Evolutionary conservation across 345 rosid species (phyloP), one percentile per base, ranked within the genome.

Genomic region (Nephelium lappaceum): DNA sequence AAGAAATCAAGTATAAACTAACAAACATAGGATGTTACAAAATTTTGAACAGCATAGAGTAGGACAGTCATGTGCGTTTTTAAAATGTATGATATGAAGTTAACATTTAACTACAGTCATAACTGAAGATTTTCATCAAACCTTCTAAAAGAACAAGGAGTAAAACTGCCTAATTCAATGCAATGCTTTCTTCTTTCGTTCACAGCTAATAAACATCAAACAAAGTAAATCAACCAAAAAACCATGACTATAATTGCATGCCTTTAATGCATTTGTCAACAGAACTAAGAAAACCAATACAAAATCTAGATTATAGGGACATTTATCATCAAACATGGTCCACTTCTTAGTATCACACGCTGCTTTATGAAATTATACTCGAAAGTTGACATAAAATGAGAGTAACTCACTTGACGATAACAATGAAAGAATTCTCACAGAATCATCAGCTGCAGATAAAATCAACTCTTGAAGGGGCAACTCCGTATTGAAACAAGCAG

Each of bases 391-490:
- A 78, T 76, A 55, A 76, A 73, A 53, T 8, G 62, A 39, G 69
- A 53, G 69, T 18, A 72, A 85, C 90, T 88, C 82, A 93, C 99
- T 58, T 77, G 91, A 85, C 71, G 87, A 77, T 68, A 94, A 69
- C 77, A 92, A 81, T 19, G 83, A 76, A 27, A 79, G 81, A 38
- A 67, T 47, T 81, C 86, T 84, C 10, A 19, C 81, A 71, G 84
- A 81, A 83, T 96, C 97, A 47, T 84, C 65, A 60, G 90, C 84
- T 39, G 82, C 87, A 63, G 99, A 95, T 75, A 94, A 82, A 81
- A 96, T 62, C 75, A 87, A 82, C 84, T 91, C 92, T 77, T 84
- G 79, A 49, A 79, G 64, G 42, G 85, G 84, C 73, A 87, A 81
- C 49, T 86, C 79, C 41, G 83, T 74, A 67, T 41, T 82, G 83